Conservation (phyloP, 208 protist species). For the Crithidia sp. region DNA sequence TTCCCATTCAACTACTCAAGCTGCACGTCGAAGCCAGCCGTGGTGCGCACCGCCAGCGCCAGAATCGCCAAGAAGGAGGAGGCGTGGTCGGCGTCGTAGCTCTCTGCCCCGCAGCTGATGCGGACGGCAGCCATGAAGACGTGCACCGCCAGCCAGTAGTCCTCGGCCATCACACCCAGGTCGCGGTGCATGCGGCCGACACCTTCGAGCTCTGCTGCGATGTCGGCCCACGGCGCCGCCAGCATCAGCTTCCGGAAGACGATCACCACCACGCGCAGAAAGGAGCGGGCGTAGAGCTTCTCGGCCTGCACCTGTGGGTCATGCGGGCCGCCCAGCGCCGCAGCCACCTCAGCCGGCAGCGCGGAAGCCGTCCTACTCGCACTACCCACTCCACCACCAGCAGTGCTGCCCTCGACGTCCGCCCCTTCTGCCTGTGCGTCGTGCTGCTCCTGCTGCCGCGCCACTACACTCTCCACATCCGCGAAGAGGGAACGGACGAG, state of each 20-base stretch:
- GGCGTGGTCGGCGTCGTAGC: constrained; percentile 53
- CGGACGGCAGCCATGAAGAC: constrained; percentile 73
- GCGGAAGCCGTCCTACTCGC: background rate
- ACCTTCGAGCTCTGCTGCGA: constrained; percentile 40
- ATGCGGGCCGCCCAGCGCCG: constrained; percentile 21
- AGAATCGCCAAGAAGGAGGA: constrained; percentile 74
- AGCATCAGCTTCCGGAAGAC: constrained; percentile 58
- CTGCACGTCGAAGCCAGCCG: constrained; percentile 16
- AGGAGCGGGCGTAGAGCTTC: constrained; percentile 70
- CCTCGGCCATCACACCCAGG: constrained; percentile 64
- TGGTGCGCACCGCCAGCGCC: constrained; percentile 67
- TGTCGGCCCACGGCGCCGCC: constrained; percentile 56
- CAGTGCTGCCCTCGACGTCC: background rate
- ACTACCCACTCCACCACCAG: background rate
- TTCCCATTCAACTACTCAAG: background rate
- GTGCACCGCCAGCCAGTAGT: constrained; percentile 80
- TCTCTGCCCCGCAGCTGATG: constrained; percentile 58
- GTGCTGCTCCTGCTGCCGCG: constrained; percentile 14
- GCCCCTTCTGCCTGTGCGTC: constrained; percentile 1
- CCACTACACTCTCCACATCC: constrained; percentile 44
- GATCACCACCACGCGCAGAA: constrained; percentile 73
- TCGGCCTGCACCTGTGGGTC: constrained; percentile 45
- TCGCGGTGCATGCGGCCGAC: constrained; percentile 64
- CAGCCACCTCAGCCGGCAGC: constrained; percentile 24
- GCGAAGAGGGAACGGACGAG: constrained; percentile 77